Evolutionary conservation across 345 rosid genomes (phyloP).

Genomic region (Bruguiera sexangula): DNA sequence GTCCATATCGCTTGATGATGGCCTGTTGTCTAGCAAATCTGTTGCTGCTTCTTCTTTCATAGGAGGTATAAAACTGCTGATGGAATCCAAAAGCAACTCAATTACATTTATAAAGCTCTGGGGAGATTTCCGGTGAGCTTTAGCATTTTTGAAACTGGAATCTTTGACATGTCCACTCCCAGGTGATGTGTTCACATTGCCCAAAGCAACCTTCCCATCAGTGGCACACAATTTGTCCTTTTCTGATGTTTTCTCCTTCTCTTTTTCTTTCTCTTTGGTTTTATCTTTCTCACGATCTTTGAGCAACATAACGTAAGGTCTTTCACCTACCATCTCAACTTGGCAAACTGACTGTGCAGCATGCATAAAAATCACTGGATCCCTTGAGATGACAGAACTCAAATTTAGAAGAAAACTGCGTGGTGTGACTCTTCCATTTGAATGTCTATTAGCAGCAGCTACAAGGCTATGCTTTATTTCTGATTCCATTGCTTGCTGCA

Average conservation of each 20-base stretch:
- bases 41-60: constrained; percentile 35
- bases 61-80: constrained; percentile 64
- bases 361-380: constrained; percentile 75
- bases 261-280: constrained; percentile 52
- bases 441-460: constrained; percentile 75
- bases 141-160: constrained; percentile 58
- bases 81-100: constrained; percentile 81
- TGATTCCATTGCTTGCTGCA: constrained; percentile 97
- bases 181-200: constrained; percentile 30
- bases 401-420: constrained; percentile 68
- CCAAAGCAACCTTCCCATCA: constrained; percentile 62
- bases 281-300: constrained; percentile 89
- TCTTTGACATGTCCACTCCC: constrained; percentile 56
- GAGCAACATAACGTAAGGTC: constrained; percentile 75
- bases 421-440: constrained; percentile 74
- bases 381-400: constrained; percentile 77
- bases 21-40: constrained; percentile 30
- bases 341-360: constrained; percentile 83
- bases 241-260: constrained; percentile 58
- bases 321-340: constrained; percentile 95
- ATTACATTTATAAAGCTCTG: constrained; percentile 75
- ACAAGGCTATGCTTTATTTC: constrained; percentile 82
- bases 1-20: constrained; percentile 73
- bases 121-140: constrained; percentile 71
- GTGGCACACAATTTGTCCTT: constrained; percentile 50